Conservation (phyloP, 352 stramenopile species). For the Aphanomyces astaci region DNA sequence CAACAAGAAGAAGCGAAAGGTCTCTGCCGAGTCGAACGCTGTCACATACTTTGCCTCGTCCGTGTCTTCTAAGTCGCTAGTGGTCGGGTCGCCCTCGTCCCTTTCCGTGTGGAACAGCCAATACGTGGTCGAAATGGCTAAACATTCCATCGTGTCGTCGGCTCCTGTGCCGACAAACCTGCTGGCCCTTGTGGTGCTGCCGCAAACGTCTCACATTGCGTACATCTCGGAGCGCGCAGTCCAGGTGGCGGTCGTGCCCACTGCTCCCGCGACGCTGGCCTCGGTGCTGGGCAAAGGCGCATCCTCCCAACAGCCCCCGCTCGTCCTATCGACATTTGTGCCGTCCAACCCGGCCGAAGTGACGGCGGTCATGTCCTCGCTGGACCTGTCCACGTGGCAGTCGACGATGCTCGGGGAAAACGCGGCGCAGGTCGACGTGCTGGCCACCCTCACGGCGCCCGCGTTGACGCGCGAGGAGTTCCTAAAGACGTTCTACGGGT, state of each 20-base stretch:
- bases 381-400: conserved; percentile 9
- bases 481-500: background rate
- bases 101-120: conserved; percentile 16
- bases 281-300: conserved; percentile 15
- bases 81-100: background rate
- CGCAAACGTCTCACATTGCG: background rate
- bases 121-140: background rate
- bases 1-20: conserved; percentile 13
- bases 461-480: background rate
- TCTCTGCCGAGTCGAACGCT: background rate
- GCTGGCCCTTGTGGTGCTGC: background rate
- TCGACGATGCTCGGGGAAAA: conserved; percentile 4
- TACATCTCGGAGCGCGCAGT: conserved; percentile 1
- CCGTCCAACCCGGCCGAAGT: background rate
- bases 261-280: conserved; percentile 9
- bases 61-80: conserved; percentile 1
- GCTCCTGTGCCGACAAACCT: background rate
- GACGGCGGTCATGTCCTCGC: background rate
- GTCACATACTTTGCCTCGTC: background rate
- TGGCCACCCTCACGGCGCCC: background rate
- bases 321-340: conserved; percentile 7
- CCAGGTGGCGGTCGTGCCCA: background rate
- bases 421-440: background rate
- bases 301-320: background rate
- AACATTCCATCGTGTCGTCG: background rate